Percentiles rank a stretch among this genome's conserved stretches.
Evolutionary conservation across 1,284 basidiomycete genomes (phyloP).

Genomic region (Crepidotus sp.): DNA sequence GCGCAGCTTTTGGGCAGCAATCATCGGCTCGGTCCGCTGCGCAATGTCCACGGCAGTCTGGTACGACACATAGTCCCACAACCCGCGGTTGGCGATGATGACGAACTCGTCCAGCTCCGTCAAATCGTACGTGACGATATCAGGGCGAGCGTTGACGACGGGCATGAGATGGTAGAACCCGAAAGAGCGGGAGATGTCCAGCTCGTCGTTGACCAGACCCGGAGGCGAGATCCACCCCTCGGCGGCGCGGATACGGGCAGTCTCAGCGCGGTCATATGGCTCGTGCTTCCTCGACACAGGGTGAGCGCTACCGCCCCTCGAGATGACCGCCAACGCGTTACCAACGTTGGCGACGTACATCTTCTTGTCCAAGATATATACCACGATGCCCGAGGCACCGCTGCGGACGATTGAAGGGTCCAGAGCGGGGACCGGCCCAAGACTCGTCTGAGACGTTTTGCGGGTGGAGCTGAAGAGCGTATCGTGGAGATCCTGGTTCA

Average conservation of each 20-base stretch:
- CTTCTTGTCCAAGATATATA: slow-evolving; percentile 77
- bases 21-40: slow-evolving; percentile 81
- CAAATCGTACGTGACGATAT: slow-evolving; percentile 65
- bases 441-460: slow-evolving; percentile 64
- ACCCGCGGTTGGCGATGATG: slow-evolving; percentile 86
- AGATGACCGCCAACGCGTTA: slow-evolving; percentile 84
- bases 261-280: slow-evolving; percentile 84
- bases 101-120: slow-evolving; percentile 92
- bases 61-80: slow-evolving; percentile 94
- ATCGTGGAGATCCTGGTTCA: slow-evolving; percentile 76
- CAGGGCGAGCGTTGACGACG: slow-evolving; percentile 84
- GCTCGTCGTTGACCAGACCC: slow-evolving; percentile 88
- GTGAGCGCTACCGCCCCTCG: slow-evolving; percentile 71
- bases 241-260: slow-evolving; percentile 77
- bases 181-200: slow-evolving; percentile 88
- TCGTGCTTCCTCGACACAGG: slow-evolving; percentile 81
- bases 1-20: slow-evolving; percentile 93
- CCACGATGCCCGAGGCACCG: slow-evolving; percentile 83
- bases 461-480: slow-evolving; percentile 41
- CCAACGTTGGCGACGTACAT: slow-evolving; percentile 91
- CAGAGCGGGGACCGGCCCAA: slow-evolving; percentile 27
- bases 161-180: slow-evolving; percentile 91
- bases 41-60: slow-evolving; percentile 98
- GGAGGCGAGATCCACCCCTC: slow-evolving; percentile 97
- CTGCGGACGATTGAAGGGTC: slow-evolving; percentile 47